Base-by-base conservation (phyloP, 2,329 filamentous ascomycete species). In the Neofusicoccum cordaticola region DNA sequence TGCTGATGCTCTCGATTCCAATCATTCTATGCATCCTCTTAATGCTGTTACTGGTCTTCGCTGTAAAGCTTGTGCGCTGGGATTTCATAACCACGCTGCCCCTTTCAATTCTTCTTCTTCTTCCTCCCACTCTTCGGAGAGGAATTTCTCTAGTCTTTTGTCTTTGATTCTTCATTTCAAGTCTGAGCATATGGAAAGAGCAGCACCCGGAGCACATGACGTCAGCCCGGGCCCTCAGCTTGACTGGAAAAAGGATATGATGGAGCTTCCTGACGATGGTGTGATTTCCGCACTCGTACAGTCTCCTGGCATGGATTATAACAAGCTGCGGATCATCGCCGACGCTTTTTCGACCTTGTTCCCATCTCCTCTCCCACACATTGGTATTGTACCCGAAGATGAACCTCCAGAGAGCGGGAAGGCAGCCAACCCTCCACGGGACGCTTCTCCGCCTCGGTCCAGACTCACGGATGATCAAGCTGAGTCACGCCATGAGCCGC, bases 201-300 rank as follows among this genome's bases (percentile, higher is more conserved):
- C 70, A 15, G 70, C 67, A 22, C 41, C 41, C 7, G 44, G 41
- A 37, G 42, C 48, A 11, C 50, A 35, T 22, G 42, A 65, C 9
- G 27, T 45, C 27, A 65, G 47, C 35, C 56, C 63, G 19, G 53
- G 22, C 4, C 50, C 67, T 31, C 69, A 72, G 11, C 70, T 78
- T 35, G 83, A 88, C 69, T 89, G 86, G 86, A 84, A 82, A 66
- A 80, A 79, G 64, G 82, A 87, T 65, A 87, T 89, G 85, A 82
- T 89, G 61, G 81, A 85, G 67, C 76, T 88, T 48, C 86, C 86
- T 1, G 82, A 84, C 67, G 75, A 79, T 35, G 75, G 79, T 19
- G 74, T 81, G 62, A 80, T 88, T 47, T 76, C 74, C 22, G 79
- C 80, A 27, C 74, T 88, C 27, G 76, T 83, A 17, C 78, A 81